phyloP scores from a whole-genome alignment of 2,329 filamentous ascomycete genomes.

The Hypoxylon sp. region DNA sequence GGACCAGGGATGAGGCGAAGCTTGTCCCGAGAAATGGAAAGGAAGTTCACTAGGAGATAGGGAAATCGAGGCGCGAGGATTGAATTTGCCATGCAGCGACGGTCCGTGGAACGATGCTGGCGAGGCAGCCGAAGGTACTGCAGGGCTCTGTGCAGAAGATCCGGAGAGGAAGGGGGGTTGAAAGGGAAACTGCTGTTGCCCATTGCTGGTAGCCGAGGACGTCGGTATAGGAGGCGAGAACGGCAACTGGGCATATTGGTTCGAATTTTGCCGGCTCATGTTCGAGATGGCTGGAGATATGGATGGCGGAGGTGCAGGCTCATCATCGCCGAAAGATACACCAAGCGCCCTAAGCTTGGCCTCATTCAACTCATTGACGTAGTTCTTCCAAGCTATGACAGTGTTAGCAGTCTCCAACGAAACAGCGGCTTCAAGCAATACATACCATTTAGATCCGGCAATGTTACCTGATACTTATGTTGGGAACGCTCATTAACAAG shows the following conservation, averaged over 20 bases:
- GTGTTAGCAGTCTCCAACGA: conserved; percentile 23
- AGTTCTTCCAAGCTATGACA: conserved; percentile 70
- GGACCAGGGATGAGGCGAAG: conserved; percentile 67
- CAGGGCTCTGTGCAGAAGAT: conserved; percentile 69
- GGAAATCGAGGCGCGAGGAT: conserved; percentile 76
- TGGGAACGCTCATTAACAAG: conserved; percentile 63
- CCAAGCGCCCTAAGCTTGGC: conserved; percentile 92
- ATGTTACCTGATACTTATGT: conserved; percentile 66
- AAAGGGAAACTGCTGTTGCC: conserved; percentile 64
- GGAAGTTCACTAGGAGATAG: conserved; percentile 71
- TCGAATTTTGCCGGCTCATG: conserved; percentile 74
- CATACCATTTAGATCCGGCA: conserved; percentile 74
- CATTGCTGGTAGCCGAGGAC: conserved; percentile 77
- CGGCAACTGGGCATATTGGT: conserved; percentile 76
- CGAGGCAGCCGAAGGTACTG: conserved; percentile 72
- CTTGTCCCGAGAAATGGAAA: conserved; percentile 71
- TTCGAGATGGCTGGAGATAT: conserved; percentile 72
- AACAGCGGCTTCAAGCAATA: conserved; percentile 7
- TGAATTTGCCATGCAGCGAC: conserved; percentile 65
- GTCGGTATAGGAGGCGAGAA: conserved; percentile 87
- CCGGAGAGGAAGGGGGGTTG: conserved; percentile 67
- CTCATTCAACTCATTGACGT: conserved; percentile 84
- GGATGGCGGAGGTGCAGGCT: conserved; percentile 66
- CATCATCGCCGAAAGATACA: conserved; percentile 80
- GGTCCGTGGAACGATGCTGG: conserved; percentile 73